Evolutionary conservation across 192 early-diverging fungal genomes (phyloP).

Genomic region (Oehlia diaphana): DNA sequence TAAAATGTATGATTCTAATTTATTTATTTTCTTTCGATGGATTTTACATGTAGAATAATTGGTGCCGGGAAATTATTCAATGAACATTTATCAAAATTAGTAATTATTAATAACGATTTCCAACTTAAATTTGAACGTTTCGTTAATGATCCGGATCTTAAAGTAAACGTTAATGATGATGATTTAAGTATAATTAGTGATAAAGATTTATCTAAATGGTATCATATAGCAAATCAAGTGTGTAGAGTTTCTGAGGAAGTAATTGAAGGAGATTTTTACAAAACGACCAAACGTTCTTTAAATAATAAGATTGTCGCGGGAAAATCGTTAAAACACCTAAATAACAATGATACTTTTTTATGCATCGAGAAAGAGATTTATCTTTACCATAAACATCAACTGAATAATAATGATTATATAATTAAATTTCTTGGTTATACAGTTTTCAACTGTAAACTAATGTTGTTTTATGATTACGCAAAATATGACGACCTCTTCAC

Average conservation of each 20-base stretch:
- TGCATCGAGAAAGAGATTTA: neutral
- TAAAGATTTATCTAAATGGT: neutral
- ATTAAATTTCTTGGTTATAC: neutral
- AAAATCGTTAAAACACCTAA: neutral
- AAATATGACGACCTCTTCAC: neutral
- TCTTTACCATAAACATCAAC: neutral
- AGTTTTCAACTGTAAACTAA: neutral
- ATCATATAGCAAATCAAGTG: neutral
- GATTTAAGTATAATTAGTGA: neutral
- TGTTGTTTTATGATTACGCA: neutral
- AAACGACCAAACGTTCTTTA: neutral
- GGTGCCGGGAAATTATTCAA: neutral
- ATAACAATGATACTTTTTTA: neutral
- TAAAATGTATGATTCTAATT: too few relatives aligned
- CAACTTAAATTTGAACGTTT: neutral
- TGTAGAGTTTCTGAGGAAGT: neutral
- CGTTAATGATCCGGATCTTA: neutral
- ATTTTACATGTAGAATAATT: neutral
- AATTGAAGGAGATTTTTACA: neutral
- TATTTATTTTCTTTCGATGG: neutral
- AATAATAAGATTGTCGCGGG: neutral
- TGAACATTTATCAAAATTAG: neutral
- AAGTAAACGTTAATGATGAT: neutral
- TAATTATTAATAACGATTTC: neutral
- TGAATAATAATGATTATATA: neutral